Evolutionary conservation across 2,329 filamentous ascomycete genomes (phyloP).

Genomic region (Zymoseptoria tritici): DNA sequence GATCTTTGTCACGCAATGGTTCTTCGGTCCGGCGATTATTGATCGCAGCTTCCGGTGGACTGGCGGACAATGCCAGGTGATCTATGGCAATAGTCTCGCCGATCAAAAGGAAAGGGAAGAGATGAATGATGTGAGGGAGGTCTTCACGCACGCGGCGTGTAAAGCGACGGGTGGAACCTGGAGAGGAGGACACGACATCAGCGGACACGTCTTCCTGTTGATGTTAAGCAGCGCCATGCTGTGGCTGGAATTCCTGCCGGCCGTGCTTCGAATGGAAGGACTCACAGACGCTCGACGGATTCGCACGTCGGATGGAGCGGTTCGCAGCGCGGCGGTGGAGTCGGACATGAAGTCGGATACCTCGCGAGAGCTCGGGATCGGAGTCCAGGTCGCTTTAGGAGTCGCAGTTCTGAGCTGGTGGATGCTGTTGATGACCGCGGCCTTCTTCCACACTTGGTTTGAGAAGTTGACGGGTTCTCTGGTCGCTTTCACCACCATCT

Average conservation of each 20-base stretch:
- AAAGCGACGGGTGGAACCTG: conserved; percentile 75
- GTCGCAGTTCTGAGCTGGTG: conserved; percentile 71
- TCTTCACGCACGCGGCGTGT: conserved; percentile 70
- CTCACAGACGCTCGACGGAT: conserved; percentile 57
- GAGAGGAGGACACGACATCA: conserved; percentile 94
- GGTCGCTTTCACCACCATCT: conserved; percentile 41
- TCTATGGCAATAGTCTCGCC: conserved; percentile 27
- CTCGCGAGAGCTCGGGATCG: conserved; percentile 35
- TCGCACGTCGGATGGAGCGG: conserved; percentile 58
- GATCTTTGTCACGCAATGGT: conserved; percentile 92
- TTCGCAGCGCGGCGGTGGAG: conserved; percentile 39
- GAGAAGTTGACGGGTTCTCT: conserved; percentile 63
- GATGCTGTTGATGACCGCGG: conserved; percentile 98
- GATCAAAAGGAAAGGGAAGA: conserved; percentile 39
- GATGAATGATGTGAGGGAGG: conserved; percentile 37
- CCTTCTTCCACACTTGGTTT: conserved; percentile 98
- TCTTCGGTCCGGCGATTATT: conserved; percentile 82
- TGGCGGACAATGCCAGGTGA: conserved; percentile 70
- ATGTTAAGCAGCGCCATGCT: conserved; percentile 77
- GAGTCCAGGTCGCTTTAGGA: conserved; percentile 46
- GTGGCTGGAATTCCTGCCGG: conserved; percentile 67
- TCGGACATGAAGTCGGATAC: conserved; percentile 32
- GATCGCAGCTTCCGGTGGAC: conserved; percentile 85
- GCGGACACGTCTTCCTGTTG: conserved; percentile 88
- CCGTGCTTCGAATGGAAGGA: conserved; percentile 43